A percentile compares a stretch with the other conserved stretches of the same genome.
Conservation (phyloP, 495 filamentous ascomycete genomes). For the Aspergillus bridgeri region DNA sequence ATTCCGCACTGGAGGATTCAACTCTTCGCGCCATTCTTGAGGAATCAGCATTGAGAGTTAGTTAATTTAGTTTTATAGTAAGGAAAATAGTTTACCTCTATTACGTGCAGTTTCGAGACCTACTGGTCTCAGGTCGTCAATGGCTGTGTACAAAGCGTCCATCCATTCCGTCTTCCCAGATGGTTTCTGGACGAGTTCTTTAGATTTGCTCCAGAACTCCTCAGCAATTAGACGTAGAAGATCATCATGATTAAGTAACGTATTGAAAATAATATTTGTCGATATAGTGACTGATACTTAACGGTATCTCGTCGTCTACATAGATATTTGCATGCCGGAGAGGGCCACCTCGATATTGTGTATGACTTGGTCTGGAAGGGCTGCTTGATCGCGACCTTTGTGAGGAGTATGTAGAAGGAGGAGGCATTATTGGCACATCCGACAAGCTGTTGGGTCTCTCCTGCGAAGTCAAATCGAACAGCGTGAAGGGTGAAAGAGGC, state of each 20-base stretch:
- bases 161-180: conserved; percentile 14
- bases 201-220: conserved; percentile 8
- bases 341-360: conserved; percentile 10
- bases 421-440: neutral
- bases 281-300: conserved; percentile 1
- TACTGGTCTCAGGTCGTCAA: conserved; percentile 1
- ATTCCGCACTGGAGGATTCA: conserved; percentile 10
- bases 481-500: neutral
- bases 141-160: conserved; percentile 5
- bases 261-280: neutral
- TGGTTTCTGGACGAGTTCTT: conserved; percentile 9
- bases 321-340: conserved; percentile 11
- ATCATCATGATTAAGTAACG: neutral
- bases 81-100: conserved; percentile 1
- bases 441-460: neutral
- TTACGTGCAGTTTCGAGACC: conserved; percentile 3
- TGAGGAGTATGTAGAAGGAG: conserved; percentile 11
- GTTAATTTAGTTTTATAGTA: neutral
- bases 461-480: conserved; percentile 1
- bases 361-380: conserved; percentile 5
- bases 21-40: conserved; percentile 8
- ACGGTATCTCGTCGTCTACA: conserved; percentile 6
- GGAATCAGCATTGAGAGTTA: neutral
- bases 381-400: conserved; percentile 12
- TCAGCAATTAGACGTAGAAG: neutral